Evolutionary conservation across 345 rosid genomes (phyloP).

Genomic region (Draba incana): DNA sequence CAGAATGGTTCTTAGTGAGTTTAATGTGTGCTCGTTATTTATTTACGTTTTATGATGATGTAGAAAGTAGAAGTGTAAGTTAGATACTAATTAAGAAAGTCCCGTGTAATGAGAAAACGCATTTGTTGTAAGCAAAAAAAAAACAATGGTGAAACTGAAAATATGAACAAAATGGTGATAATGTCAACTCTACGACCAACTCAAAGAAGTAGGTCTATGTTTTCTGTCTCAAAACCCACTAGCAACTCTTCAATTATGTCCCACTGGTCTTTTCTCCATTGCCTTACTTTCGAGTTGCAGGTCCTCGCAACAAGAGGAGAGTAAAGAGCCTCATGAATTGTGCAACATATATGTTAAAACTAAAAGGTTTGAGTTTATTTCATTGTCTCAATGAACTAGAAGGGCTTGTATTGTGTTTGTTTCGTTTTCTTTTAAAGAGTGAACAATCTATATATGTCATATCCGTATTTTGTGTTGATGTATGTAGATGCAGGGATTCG

Average conservation of each 20-base stretch:
- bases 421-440: constrained; percentile 9
- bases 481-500: constrained; percentile 9
- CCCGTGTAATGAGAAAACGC: constrained; percentile 31
- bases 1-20: not conserved
- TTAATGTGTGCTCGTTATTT: constrained; percentile 21
- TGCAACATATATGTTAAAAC: constrained; percentile 46
- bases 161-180: constrained; percentile 37
- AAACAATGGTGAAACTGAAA: constrained; percentile 37
- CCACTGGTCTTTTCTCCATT: constrained; percentile 23
- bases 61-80: constrained; percentile 76
- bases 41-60: constrained; percentile 22
- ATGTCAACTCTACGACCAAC: constrained; percentile 27
- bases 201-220: constrained; percentile 50
- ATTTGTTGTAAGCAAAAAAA: constrained; percentile 37
- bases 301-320: constrained; percentile 48
- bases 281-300: constrained; percentile 40
- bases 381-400: constrained; percentile 7
- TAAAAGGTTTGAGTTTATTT: constrained; percentile 58
- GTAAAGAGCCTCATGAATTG: constrained; percentile 46
- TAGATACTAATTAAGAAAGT: constrained; percentile 49
- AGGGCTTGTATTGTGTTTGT: not conserved
- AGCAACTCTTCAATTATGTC: constrained; percentile 13
- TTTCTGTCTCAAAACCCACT: constrained; percentile 25
- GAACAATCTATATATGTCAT: constrained; percentile 4
- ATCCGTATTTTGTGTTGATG: not conserved